phyloP scores from a whole-genome alignment of 495 filamentous ascomycete genomes.

The Amniculicola lignicola region DNA sequence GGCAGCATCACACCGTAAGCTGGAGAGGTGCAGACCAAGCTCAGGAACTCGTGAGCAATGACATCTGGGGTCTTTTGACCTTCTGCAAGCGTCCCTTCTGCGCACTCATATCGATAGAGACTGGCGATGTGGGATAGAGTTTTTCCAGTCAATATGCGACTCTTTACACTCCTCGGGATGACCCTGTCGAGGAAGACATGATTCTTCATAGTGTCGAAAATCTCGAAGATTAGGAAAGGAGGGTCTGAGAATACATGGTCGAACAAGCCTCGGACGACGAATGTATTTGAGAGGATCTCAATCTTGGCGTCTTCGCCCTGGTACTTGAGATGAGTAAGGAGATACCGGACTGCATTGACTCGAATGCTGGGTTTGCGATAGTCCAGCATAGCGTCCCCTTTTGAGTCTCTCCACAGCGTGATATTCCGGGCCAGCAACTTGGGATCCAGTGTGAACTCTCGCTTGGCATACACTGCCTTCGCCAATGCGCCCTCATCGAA shows the following conservation, averaged over 20 bases:
- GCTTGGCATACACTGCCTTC: conserved; percentile 62
- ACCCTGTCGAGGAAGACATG: conserved; percentile 67
- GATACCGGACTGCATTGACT: conserved; percentile 69
- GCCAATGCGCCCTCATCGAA: conserved; percentile 80
- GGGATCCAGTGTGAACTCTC: conserved; percentile 62
- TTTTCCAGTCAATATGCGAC: conserved; percentile 64
- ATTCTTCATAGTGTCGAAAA: conserved; percentile 60
- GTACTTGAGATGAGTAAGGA: conserved; percentile 69
- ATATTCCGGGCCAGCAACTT: conserved; percentile 66
- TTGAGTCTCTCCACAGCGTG: conserved; percentile 44
- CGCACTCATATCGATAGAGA: conserved; percentile 55
- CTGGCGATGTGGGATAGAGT: conserved; percentile 68
- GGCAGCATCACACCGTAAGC: conserved; percentile 65
- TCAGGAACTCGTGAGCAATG: conserved; percentile 66
- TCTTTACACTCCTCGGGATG: conserved; percentile 67
- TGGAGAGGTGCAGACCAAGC: conserved; percentile 67
- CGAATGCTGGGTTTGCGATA: conserved; percentile 66
- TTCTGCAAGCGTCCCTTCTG: conserved; percentile 41
- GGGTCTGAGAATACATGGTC: conserved; percentile 70
- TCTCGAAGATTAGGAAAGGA: conserved; percentile 63
- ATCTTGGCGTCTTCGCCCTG: conserved; percentile 66
- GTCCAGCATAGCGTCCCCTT: conserved; percentile 14
- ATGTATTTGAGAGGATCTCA: conserved; percentile 70
- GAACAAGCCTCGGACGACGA: conserved; percentile 52
- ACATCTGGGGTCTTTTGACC: conserved; percentile 50